Percentiles rank a stretch among this genome's conserved stretches.
Evolutionary conservation across 345 rosid species (phyloP).

Genomic region (Melaleuca alternifolia): DNA sequence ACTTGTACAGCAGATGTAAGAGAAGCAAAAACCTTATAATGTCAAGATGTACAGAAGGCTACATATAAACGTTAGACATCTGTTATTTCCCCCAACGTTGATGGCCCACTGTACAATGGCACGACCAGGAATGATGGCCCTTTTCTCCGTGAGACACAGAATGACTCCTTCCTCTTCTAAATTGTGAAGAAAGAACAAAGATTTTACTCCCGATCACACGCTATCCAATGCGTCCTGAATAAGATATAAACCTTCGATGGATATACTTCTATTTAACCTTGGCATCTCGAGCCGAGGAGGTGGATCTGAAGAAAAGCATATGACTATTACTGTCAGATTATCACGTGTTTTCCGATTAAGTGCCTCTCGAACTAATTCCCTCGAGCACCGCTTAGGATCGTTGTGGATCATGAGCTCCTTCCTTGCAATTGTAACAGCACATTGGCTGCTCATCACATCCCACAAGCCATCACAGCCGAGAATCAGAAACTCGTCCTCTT

Average conservation of each 20-base stretch:
- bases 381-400: slow-evolving; percentile 18
- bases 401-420: slow-evolving; percentile 15
- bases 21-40: background rate
- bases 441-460: slow-evolving; percentile 30
- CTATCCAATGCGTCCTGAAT: slow-evolving; percentile 1
- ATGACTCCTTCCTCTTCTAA: background rate
- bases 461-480: slow-evolving; percentile 27
- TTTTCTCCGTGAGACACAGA: background rate
- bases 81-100: background rate
- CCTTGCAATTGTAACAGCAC: slow-evolving; percentile 14
- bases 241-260: slow-evolving; percentile 3
- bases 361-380: slow-evolving; percentile 15
- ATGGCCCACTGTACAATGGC: background rate
- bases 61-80: background rate
- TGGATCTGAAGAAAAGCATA: slow-evolving; percentile 15
- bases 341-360: slow-evolving; percentile 7
- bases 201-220: background rate
- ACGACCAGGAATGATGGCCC: background rate
- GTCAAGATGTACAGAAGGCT: background rate
- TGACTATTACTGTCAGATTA: slow-evolving; percentile 13
- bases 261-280: slow-evolving; percentile 8
- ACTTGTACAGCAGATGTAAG: background rate
- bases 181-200: background rate
- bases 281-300: slow-evolving; percentile 11
- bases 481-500: slow-evolving; percentile 23